Conservation (phyloP, 805 yeast species). For the Yueomyces sp. region DNA sequence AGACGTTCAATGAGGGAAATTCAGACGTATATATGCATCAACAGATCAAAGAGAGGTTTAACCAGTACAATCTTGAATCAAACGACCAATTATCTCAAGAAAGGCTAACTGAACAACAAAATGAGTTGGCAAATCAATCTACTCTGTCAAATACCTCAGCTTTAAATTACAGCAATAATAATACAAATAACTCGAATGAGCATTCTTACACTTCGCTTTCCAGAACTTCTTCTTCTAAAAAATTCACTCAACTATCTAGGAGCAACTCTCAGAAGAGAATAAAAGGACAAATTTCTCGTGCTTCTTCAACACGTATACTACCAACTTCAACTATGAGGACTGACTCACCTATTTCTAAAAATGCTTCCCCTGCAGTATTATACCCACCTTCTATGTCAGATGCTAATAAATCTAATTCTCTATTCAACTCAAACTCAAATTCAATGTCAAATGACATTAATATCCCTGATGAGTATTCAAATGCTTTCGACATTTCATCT, state of each 20-base stretch:
- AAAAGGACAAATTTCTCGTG: not conserved
- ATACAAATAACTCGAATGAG: not conserved
- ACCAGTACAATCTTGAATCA: not conserved
- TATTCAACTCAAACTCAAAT: not conserved
- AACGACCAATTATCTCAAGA: not conserved
- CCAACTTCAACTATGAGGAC: not conserved
- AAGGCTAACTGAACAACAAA: not conserved
- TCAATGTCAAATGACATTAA: not conserved
- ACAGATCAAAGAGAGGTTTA: not conserved
- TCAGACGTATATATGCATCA: not conserved
- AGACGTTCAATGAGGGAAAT: too few relatives aligned
- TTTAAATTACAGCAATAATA: slow-evolving; percentile 2
- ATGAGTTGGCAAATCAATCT: not conserved
- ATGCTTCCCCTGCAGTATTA: not conserved
- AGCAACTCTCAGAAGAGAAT: not conserved
- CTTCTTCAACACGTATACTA: not conserved
- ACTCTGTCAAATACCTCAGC: slow-evolving; percentile 1
- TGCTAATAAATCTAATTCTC: not conserved
- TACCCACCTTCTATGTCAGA: not conserved
- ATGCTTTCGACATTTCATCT: too few relatives aligned
- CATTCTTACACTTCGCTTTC: slow-evolving; percentile 3
- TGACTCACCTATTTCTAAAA: not conserved
- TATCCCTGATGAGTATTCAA: not conserved
- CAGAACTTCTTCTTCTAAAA: not conserved
- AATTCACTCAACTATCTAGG: slow-evolving; percentile 1